Evolutionary conservation across 371 early-diverging fungal species (phyloP), one percentile per base, ranked within the genome.

Genomic region (Dinochytrium kinnereticum): DNA sequence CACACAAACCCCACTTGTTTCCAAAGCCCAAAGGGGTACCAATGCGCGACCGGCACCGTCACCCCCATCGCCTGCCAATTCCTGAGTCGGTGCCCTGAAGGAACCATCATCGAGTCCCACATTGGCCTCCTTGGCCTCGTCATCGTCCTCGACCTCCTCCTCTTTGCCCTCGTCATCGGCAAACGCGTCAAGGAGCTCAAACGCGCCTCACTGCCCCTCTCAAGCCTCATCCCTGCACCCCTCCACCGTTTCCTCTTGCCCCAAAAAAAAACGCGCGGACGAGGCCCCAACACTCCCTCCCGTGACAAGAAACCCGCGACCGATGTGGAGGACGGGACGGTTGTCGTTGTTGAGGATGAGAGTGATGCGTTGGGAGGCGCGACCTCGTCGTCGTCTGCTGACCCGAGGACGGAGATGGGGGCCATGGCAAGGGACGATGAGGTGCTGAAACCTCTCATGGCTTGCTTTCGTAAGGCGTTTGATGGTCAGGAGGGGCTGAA

Each of bases 21-120:
- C 44, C 75, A 73, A 33, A 81, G 85, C 70, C 80, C 80, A 17
- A 28, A 51, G 1, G 78, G 78, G 17, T 81, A 76, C 73, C 71
- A 72, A 39, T 85, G 82, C 73, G 73, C 80, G 1, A 78, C 76
- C 17, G 78, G 77, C 38, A 72, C 72, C 26, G 68, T 71, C 26
- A 34, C 2, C 5, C 76, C 76, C 19, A 33, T 31, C 36, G 36
- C 34, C 15, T 74, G 74, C 69, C 57, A 33, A 15, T 59, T 76
- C 59, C 28, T 76, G 28, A 21, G 64, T 34, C 24, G 34, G 50
- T 76, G 76, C 33, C 76, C 76, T 21, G 30, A 33, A n/a, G 76
- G 72, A 34, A 59, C 76, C 67, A 33, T 68, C 38, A 28, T 59
- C 55, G 49, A 72, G 37, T n/a, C 53, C 31, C 34, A 34, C 34